These are phyloP conservation scores for Nannochloropsis salina DNA, from an alignment of 108 stramenopile genomes.

Conservation along the genomic window DNA sequence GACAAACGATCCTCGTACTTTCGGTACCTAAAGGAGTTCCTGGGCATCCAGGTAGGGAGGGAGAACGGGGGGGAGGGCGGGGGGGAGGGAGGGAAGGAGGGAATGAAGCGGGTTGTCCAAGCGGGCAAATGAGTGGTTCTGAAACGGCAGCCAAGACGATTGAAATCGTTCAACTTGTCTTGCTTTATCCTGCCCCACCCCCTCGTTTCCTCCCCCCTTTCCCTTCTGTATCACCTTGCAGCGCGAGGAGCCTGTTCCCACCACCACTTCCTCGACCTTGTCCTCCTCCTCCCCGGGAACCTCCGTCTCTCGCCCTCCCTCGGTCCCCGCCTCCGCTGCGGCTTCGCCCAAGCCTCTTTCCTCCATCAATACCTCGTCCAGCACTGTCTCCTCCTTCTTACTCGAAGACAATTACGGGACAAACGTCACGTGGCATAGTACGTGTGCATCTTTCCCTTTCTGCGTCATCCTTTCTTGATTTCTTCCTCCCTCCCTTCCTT, in stretches of 20 bases:
- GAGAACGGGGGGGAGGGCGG: conserved; percentile 40
- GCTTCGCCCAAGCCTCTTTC: neutral
- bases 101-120: neutral
- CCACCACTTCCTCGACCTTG: neutral
- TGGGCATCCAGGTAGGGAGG: neutral
- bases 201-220: too few species aligned
- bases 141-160: too few species aligned
- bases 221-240: neutral
- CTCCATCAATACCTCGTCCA: neutral
- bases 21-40: conserved; percentile 7
- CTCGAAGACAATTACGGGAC: too few species aligned
- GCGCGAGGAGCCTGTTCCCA: neutral
- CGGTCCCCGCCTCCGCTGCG: neutral
- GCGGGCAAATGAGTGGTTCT: neutral
- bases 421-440: too few species aligned
- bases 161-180: too few species aligned
- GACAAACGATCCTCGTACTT: neutral
- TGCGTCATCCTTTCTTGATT: too few species aligned
- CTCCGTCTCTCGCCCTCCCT: neutral
- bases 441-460: too few species aligned
- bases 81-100: neutral
- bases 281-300: neutral
- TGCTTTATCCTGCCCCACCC: too few species aligned
- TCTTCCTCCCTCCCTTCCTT: too few species aligned
- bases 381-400: too few species aligned